Evolutionary conservation across 1,284 basidiomycete species (phyloP).

Genomic region (Cystobasidium pallidum): DNA sequence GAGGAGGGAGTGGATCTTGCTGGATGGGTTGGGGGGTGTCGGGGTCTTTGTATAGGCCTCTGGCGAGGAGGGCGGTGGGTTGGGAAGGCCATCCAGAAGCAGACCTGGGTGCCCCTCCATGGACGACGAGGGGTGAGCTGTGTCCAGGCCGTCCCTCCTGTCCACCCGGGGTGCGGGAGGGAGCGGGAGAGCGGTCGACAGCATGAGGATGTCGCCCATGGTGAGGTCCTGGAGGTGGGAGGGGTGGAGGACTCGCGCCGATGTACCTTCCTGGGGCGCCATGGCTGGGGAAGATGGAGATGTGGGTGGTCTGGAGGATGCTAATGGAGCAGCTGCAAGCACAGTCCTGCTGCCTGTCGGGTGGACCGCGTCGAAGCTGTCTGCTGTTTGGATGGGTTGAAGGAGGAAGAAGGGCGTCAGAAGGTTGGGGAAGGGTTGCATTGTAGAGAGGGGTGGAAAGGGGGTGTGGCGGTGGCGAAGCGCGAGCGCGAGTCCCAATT

Average conservation of each 20-base stretch:
- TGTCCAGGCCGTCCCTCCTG: neutral
- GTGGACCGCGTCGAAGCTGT: neutral
- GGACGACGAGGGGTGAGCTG: neutral
- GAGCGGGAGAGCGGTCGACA: neutral
- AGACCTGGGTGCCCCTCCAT: no score
- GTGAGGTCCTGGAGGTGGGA: neutral
- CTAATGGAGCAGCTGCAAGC: neutral
- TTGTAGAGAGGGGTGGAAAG: neutral
- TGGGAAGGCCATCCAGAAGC: no score
- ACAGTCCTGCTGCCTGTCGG: neutral
- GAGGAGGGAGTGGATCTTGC: slow-evolving; percentile 2
- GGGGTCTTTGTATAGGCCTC: neutral
- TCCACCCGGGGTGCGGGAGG: neutral
- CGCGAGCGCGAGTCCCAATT: neutral
- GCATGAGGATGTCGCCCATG: slow-evolving; percentile 13
- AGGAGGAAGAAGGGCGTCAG: neutral
- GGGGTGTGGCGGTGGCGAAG: neutral
- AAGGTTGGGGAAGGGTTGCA: neutral
- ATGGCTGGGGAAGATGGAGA: neutral
- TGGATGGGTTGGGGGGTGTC: neutral
- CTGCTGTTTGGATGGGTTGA: neutral
- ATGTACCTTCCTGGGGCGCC: neutral
- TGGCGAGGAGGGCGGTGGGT: neutral
- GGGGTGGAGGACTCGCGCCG: no score
- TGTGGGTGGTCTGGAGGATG: neutral